phyloP scores from a whole-genome alignment of 768 basidiomycete genomes.

The Tremella fuciformis region DNA sequence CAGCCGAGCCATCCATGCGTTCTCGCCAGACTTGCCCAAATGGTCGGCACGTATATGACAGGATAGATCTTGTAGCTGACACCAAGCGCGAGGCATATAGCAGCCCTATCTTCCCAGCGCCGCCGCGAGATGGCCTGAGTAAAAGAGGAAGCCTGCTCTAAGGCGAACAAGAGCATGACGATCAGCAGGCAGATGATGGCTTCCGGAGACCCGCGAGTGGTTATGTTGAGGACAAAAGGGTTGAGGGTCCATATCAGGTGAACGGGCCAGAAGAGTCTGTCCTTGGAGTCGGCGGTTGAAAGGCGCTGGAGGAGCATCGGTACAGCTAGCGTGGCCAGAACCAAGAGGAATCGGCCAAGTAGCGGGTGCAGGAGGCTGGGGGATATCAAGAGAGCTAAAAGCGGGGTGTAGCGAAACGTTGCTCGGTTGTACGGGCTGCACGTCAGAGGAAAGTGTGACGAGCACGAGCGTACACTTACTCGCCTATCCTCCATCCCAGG shows the following conservation, averaged over 20 bases:
- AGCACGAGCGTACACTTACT: constrained; percentile 60
- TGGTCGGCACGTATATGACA: constrained; percentile 78
- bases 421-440: constrained; percentile 80
- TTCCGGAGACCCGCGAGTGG: constrained; percentile 94
- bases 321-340: constrained; percentile 74
- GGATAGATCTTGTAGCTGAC: constrained; percentile 99
- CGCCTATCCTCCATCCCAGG: constrained; percentile 60
- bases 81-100: constrained; percentile 71
- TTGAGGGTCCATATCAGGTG: constrained; percentile 73
- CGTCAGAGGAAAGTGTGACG: background rate
- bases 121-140: background rate
- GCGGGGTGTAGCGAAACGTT: constrained; percentile 94
- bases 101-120: constrained; percentile 63
- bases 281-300: constrained; percentile 4
- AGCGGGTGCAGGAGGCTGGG: constrained; percentile 81
- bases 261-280: constrained; percentile 23
- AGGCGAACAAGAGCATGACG: constrained; percentile 59
- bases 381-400: constrained; percentile 75
- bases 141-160: background rate
- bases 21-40: constrained; percentile 57
- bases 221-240: constrained; percentile 92
- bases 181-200: constrained; percentile 77
- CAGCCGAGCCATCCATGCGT: constrained; percentile 51
- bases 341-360: constrained; percentile 88
- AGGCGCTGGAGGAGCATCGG: constrained; percentile 34